phyloP scores from a whole-genome alignment of 192 early-diverging fungal species.

The Umbelopsis isabellina region DNA sequence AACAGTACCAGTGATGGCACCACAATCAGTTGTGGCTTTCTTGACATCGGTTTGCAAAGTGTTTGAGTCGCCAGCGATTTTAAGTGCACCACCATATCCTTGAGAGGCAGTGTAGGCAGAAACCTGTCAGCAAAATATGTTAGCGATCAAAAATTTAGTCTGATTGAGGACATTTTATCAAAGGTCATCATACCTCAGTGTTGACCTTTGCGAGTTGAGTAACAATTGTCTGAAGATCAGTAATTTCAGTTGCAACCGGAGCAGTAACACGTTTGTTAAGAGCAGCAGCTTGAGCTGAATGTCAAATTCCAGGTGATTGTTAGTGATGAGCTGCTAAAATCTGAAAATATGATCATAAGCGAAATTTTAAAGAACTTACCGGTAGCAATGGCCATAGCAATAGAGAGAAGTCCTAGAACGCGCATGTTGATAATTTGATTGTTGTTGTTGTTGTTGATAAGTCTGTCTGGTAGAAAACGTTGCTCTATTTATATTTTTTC shows the following conservation, averaged over 20 bases:
- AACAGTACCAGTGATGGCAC: not conserved
- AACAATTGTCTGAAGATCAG: slow-evolving; percentile 4
- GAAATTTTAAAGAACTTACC: not conserved
- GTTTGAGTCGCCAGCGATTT: not conserved
- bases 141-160: not conserved
- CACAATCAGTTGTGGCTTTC: not conserved
- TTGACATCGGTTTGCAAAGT: slow-evolving; percentile 13
- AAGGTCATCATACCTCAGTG: not conserved
- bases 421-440: slow-evolving; percentile 14
- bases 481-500: slow-evolving; percentile 3
- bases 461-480: not conserved
- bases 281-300: slow-evolving; percentile 4
- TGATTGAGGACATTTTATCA: too few relatives aligned
- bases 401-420: slow-evolving; percentile 6
- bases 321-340: too few relatives aligned
- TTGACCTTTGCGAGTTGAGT: not conserved
- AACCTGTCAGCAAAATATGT: not conserved
- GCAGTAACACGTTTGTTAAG: not conserved
- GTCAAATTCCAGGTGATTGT: too few relatives aligned
- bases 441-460: not conserved
- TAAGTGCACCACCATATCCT: slow-evolving; percentile 9
- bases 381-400: not conserved
- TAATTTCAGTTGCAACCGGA: slow-evolving; percentile 2
- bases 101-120: not conserved
- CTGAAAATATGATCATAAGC: too few relatives aligned